Evolutionary conservation across 495 filamentous ascomycete species (phyloP), one percentile per base, ranked within the genome.

Genomic region (Penicillium canariense): DNA sequence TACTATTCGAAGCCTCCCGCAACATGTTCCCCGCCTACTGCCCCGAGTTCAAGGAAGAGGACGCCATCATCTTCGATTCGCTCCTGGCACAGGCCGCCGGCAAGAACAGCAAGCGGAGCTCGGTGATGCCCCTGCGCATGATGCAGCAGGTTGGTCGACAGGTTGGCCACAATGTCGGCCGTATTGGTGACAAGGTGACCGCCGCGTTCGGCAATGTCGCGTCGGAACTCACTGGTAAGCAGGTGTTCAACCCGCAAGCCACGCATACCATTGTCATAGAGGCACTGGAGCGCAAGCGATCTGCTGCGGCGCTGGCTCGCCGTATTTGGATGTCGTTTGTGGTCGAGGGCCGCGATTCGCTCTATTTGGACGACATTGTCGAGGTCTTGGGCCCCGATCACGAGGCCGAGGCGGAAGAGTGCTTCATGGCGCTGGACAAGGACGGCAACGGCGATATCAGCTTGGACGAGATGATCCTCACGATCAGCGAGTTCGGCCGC

Each of bases 311-410:
- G 23, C 73, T 98, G 55, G 94, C 91, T 5, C 86, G 84, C 57
- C 86, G 94, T 67, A 84, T 98, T 54, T 98, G 94, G 94, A 96
- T 96, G 90, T 96, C 91, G 2, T 97, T 97, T 66, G 94, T 97
- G 10, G 83, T 91, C 14, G 92, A 97, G 68, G 93, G 89, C 40
- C 84, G 85, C 36, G 87, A 96, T 35, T 74, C 87, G 6, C 76
- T 98, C 25, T 91, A 79, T 55, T 67, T 78, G 25, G 90, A 96
- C 7, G 94, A 98, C 63, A 77, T 98, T 43, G 52, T 84, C 10
- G 94, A 97, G 65, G 92, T 97, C 8, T 84, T 98, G 50, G 94
- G 94, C 2, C 70, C 77, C 1, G 81, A 83, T 5, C 81, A 86
- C 48, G 77, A 82, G 38, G 73, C 76, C 0, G 88, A 94, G 48